Percentiles rank a stretch among this genome's conserved stretches.
Evolutionary conservation across 2,329 filamentous ascomycete species (phyloP).

Genomic region (Sporothrix pseudoabietina): DNA sequence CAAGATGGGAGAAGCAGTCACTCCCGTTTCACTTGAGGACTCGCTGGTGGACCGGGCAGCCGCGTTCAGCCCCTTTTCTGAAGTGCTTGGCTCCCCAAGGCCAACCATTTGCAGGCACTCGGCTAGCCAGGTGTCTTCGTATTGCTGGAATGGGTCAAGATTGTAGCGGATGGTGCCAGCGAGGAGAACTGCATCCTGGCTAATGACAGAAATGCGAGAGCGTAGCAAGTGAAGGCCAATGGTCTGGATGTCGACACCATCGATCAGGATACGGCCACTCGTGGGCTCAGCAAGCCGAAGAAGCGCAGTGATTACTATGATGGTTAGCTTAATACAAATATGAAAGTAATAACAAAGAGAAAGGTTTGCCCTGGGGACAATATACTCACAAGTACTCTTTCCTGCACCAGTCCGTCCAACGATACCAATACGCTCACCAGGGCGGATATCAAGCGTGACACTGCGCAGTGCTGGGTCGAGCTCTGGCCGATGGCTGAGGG

Average conservation of each 20-base stretch:
- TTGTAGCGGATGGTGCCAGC: constrained; percentile 89
- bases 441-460: constrained; percentile 80
- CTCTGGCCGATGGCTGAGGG: constrained; percentile 82
- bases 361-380: not conserved
- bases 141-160: constrained; percentile 88
- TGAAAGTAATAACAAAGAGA: not conserved
- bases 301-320: constrained; percentile 81
- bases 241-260: constrained; percentile 79
- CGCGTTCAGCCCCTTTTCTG: not conserved
- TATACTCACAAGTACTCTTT: constrained; percentile 61
- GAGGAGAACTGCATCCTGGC: constrained; percentile 92
- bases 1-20: not conserved
- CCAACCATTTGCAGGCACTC: constrained; percentile 71
- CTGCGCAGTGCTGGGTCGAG: constrained; percentile 73
- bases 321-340: not conserved
- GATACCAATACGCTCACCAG: constrained; percentile 89
- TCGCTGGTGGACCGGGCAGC: not conserved
- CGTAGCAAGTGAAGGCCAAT: constrained; percentile 90
- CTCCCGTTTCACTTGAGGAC: not conserved
- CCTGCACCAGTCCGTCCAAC: constrained; percentile 93
- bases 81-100: not conserved
- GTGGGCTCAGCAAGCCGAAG: constrained; percentile 93
- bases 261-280: constrained; percentile 83
- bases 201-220: constrained; percentile 93
- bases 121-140: constrained; percentile 88